A percentile compares a stretch with the other conserved stretches of the same genome.
Conservation (phyloP, 495 filamentous ascomycete species). For the Penicillium cosmopolitanum region DNA sequence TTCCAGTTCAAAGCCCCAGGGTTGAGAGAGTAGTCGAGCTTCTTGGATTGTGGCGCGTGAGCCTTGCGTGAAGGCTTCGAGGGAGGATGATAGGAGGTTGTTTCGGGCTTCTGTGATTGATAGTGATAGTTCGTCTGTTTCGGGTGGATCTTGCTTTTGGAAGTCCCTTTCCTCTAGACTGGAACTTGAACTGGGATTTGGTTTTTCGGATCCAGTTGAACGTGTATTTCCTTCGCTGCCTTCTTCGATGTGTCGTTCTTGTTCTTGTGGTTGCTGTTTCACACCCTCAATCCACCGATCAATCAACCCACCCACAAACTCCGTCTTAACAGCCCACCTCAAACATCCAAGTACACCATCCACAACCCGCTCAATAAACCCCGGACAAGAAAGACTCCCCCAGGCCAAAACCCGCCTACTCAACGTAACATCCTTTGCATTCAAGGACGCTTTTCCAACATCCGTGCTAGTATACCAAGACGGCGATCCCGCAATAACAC, state of each 20-base stretch:
- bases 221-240: too few relatives aligned
- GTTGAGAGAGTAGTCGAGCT: constrained; percentile 12
- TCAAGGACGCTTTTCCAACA: background rate
- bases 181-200: too few relatives aligned
- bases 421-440: background rate
- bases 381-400: background rate
- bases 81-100: constrained; percentile 9
- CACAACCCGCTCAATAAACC: background rate
- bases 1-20: constrained; percentile 16
- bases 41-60: constrained; percentile 11
- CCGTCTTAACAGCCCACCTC: background rate
- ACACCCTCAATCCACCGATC: constrained; percentile 9
- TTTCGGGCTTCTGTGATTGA: background rate
- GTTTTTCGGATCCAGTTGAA: too few relatives aligned
- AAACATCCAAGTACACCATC: background rate
- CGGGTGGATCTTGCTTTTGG: background rate
- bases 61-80: constrained; percentile 33
- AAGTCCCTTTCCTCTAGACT: background rate
- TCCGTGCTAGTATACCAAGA: constrained; percentile 27
- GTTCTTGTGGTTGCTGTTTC: background rate
- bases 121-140: constrained; percentile 1
- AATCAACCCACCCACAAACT: background rate
- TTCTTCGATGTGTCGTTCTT: too few relatives aligned
- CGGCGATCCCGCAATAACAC: constrained; percentile 37
- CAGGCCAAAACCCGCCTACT: constrained; percentile 1